Conservation (phyloP, 1,139 yeast genomes). For the Pichia sp. region DNA sequence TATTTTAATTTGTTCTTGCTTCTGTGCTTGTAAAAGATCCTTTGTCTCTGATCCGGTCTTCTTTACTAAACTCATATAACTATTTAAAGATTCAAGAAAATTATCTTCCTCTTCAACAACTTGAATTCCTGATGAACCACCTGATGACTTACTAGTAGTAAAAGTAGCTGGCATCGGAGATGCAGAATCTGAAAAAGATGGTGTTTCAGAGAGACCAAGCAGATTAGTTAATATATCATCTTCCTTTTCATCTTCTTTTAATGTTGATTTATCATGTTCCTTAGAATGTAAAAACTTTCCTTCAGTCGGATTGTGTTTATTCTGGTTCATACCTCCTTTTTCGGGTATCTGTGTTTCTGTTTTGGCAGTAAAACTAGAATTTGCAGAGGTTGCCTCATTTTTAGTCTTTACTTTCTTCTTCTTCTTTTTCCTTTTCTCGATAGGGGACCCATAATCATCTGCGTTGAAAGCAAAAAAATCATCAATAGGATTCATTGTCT, state of each 20-base stretch:
- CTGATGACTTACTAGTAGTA: too few species aligned
- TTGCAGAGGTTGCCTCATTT: not conserved
- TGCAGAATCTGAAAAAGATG: not conserved
- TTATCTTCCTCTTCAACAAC: conserved; percentile 11
- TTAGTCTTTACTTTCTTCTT: conserved; percentile 8
- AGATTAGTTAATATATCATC: conserved; percentile 3
- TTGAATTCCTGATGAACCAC: too few species aligned
- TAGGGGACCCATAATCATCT: not conserved
- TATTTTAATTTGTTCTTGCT: conserved; percentile 11
- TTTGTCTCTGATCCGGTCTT: conserved; percentile 8
- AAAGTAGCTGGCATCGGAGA: not conserved
- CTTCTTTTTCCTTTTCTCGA: conserved; percentile 4
- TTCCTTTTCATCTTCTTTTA: not conserved
- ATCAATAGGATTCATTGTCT: conserved; percentile 5
- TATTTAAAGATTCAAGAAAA: conserved; percentile 17
- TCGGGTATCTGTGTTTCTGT: too few species aligned
- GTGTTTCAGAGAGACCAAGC: conserved; percentile 9
- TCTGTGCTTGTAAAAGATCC: conserved; percentile 14
- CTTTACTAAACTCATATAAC: conserved; percentile 3
- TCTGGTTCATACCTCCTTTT: too few species aligned
- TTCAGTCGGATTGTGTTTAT: too few species aligned
- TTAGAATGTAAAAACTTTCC: too few species aligned
- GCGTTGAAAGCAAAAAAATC: conserved; percentile 13
- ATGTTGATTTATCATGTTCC: not conserved
- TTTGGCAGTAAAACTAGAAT: not conserved